These are phyloP conservation scores for Rubia tinctorum DNA, from an alignment of 305 asterid genomes.

Conservation along the genomic window DNA sequence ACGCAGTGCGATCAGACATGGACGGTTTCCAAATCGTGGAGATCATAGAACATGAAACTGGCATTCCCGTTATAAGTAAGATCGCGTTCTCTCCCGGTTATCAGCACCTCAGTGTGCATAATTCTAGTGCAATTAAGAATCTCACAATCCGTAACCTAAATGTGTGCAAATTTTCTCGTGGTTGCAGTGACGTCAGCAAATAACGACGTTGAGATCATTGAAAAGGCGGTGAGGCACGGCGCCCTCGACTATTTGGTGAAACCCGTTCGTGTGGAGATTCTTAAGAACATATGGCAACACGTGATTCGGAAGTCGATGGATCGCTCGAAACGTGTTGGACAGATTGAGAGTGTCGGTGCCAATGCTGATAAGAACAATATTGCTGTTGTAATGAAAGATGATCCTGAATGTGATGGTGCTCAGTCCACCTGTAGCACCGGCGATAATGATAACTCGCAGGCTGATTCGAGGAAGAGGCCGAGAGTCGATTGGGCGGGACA, in stretches of 20 bases:
- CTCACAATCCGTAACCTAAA: not conserved
- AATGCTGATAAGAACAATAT: not conserved
- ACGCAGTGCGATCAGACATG: slow-evolving; percentile 23
- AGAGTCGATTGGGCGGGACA: slow-evolving; percentile 74
- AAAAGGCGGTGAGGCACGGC: slow-evolving; percentile 74
- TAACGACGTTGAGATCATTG: slow-evolving; percentile 52
- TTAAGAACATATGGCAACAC: slow-evolving; percentile 86
- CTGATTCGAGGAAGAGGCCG: slow-evolving; percentile 44
- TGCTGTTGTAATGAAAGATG: slow-evolving; percentile 29
- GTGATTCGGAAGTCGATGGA: slow-evolving; percentile 56
- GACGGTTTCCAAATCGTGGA: slow-evolving; percentile 34
- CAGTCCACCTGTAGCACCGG: slow-evolving; percentile 35
- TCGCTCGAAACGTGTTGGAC: slow-evolving; percentile 21
- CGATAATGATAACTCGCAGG: slow-evolving; percentile 29
- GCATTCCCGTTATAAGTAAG: slow-evolving; percentile 39
- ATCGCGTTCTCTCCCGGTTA: too few species aligned
- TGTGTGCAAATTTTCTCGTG: not conserved
- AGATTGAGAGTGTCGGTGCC: slow-evolving; percentile 29
- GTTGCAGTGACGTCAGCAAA: slow-evolving; percentile 31
- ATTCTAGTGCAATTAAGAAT: too few species aligned
- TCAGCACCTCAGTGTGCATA: too few species aligned
- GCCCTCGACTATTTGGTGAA: slow-evolving; percentile 88
- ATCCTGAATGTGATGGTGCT: slow-evolving; percentile 44
- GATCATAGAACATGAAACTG: slow-evolving; percentile 21
- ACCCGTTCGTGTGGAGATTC: slow-evolving; percentile 74